A percentile compares a stretch with the other conserved stretches of the same genome.
Evolutionary conservation across 495 filamentous ascomycete genomes (phyloP).

Genomic region (Elasticomyces elasticus): DNA sequence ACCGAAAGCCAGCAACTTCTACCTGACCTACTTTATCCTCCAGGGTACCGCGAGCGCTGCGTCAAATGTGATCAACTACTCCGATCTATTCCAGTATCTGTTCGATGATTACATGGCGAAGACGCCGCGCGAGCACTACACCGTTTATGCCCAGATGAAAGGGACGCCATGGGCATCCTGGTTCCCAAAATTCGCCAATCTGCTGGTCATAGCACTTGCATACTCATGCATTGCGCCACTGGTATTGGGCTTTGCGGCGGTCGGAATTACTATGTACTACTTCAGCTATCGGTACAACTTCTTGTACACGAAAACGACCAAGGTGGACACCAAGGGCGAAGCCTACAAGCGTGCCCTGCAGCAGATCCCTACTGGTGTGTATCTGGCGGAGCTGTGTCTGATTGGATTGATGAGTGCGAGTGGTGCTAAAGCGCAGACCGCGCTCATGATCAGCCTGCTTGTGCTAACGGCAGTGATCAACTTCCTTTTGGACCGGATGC

Average conservation of each 20-base stretch:
- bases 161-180: slow-evolving; percentile 28
- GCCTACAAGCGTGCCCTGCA: slow-evolving; percentile 32
- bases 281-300: slow-evolving; percentile 33
- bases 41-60: slow-evolving; percentile 29
- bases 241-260: slow-evolving; percentile 32
- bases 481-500: slow-evolving; percentile 24
- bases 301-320: slow-evolving; percentile 27
- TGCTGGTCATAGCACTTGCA: slow-evolving; percentile 32
- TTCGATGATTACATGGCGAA: slow-evolving; percentile 28
- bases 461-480: slow-evolving; percentile 28
- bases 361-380: slow-evolving; percentile 31
- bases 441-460: slow-evolving; percentile 28
- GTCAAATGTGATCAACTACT: slow-evolving; percentile 27
- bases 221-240: slow-evolving; percentile 35
- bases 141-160: slow-evolving; percentile 24
- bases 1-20: slow-evolving; percentile 33
- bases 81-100: slow-evolving; percentile 25
- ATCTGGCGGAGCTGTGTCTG: slow-evolving; percentile 32
- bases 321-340: slow-evolving; percentile 32
- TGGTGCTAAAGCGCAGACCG: slow-evolving; percentile 19
- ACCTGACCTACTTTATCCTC: slow-evolving; percentile 34
- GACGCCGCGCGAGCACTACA: slow-evolving; percentile 31
- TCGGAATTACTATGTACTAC: slow-evolving; percentile 29
- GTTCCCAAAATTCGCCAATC: slow-evolving; percentile 34
- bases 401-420: slow-evolving; percentile 30